phyloP scores from a whole-genome alignment of 176 grass and related monocot species.

The Chloris gayana region DNA sequence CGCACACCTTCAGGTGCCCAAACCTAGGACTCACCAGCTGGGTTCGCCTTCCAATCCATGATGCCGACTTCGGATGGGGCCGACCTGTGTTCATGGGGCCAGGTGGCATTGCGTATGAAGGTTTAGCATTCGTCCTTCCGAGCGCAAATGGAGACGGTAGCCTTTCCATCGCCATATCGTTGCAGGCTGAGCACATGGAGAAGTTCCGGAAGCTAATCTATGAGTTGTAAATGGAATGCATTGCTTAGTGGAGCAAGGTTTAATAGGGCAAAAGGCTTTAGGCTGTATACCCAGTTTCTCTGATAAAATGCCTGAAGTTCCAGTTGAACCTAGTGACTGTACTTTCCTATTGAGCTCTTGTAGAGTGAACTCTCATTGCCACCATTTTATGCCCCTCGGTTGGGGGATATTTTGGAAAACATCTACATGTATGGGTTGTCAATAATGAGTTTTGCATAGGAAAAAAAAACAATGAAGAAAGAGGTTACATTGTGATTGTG shows the following conservation, averaged over 20 bases:
- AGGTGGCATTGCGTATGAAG: conserved; percentile 79
- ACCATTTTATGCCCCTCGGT: neutral
- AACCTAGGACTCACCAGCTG: conserved; percentile 92
- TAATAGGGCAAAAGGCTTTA: conserved; percentile 28
- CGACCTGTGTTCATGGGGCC: conserved; percentile 92
- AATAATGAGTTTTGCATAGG: conserved; percentile 5
- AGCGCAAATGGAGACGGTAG: conserved; percentile 63
- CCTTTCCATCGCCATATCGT: conserved; percentile 72
- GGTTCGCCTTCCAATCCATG: conserved; percentile 83
- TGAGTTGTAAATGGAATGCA: conserved; percentile 33
- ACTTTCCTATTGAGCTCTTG: neutral
- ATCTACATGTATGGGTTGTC: neutral
- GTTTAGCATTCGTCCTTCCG: conserved; percentile 77
- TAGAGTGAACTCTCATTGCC: neutral
- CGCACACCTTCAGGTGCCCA: conserved; percentile 80
- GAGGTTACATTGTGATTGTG: conserved; percentile 1
- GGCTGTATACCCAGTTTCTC: conserved; percentile 17
- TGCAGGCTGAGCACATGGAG: conserved; percentile 89
- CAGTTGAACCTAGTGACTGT: neutral
- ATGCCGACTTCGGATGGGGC: conserved; percentile 85
- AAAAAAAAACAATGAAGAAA: conserved; percentile 3
- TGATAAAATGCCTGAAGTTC: conserved; percentile 10
- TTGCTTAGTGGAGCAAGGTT: neutral
- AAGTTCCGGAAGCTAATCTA: conserved; percentile 77
- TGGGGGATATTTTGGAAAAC: conserved; percentile 20